These are phyloP conservation scores for Copromyces sp. DNA, from an alignment of 495 filamentous ascomycete genomes.

Conservation along the genomic window DNA sequence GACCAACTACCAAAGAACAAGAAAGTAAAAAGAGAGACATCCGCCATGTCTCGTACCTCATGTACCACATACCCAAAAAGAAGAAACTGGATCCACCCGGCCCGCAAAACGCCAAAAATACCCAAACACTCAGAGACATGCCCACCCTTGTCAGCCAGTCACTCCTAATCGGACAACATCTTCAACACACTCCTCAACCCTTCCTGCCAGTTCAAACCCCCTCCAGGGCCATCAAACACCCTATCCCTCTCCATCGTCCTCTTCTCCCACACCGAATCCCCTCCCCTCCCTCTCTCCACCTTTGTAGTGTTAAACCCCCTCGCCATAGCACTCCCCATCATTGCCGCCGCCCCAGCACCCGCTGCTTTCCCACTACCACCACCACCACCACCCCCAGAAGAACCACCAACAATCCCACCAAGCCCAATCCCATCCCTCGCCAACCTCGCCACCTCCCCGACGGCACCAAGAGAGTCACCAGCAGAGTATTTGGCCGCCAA, in stretches of 20 bases:
- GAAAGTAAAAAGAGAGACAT: neutral
- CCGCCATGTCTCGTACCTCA: neutral
- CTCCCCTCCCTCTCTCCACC: neutral
- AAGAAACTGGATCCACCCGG: neutral
- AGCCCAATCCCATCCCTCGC: conserved; percentile 21
- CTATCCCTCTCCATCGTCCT: conserved; percentile 27
- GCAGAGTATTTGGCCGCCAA: conserved; percentile 43
- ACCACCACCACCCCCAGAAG: neutral
- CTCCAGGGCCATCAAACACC: conserved; percentile 10
- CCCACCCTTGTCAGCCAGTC: neutral
- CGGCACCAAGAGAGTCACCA: conserved; percentile 41
- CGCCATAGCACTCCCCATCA: conserved; percentile 25
- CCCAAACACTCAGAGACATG: neutral
- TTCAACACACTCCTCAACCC: conserved; percentile 50
- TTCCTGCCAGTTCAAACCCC: conserved; percentile 31
- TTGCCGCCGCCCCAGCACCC: conserved; percentile 9
- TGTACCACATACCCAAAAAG: neutral
- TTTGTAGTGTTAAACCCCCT: neutral
- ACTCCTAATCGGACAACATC: conserved; percentile 44
- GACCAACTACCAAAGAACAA: neutral
- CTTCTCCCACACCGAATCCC: conserved; percentile 19
- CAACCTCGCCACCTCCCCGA: conserved; percentile 39
- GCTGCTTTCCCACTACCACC: neutral
- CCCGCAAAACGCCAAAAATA: neutral
- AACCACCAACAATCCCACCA: conserved; percentile 1